These are phyloP conservation scores for Amesomyces nigricolor DNA, from an alignment of 2,329 filamentous ascomycete species.

Conservation along the genomic window DNA sequence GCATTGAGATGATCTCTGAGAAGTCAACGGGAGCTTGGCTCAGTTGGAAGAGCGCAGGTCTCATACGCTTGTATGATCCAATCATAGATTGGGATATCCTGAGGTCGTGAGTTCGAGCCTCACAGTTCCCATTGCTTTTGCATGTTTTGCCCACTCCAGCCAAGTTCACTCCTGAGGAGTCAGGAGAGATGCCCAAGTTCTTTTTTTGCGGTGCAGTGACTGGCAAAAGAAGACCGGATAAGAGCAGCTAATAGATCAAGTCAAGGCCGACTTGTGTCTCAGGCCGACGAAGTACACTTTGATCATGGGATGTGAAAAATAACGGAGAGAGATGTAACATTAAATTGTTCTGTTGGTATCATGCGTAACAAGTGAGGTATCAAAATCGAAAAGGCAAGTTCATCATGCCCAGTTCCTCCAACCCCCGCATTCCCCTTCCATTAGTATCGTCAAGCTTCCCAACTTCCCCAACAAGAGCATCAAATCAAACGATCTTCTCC, in stretches of 20 bases:
- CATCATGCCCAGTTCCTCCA: background rate
- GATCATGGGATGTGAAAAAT: too few relatives aligned
- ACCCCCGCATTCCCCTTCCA: background rate
- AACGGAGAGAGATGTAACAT: too few relatives aligned
- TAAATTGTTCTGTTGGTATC: too few relatives aligned
- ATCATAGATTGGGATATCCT: slow-evolving; percentile 22
- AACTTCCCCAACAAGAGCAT: background rate
- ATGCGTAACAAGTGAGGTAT: background rate
- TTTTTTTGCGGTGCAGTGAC: too few relatives aligned
- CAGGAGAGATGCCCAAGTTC: too few relatives aligned
- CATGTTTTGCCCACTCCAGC: background rate
- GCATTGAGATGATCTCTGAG: background rate
- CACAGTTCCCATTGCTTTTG: slow-evolving; percentile 23
- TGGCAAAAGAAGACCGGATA: too few relatives aligned
- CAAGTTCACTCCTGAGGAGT: too few relatives aligned
- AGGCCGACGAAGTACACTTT: too few relatives aligned
- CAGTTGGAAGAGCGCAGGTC: slow-evolving; percentile 22
- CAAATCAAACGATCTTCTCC: slow-evolving; percentile 19
- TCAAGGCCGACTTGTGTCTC: too few relatives aligned
- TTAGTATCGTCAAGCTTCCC: background rate
- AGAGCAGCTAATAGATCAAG: too few relatives aligned
- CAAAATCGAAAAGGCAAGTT: background rate
- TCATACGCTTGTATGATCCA: slow-evolving; percentile 16
- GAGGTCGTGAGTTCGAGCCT: slow-evolving; percentile 29
- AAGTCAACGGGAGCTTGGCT: slow-evolving; percentile 17